Evolutionary conservation across 371 early-diverging fungal genomes (phyloP).

Genomic region (Mortierella sp.): DNA sequence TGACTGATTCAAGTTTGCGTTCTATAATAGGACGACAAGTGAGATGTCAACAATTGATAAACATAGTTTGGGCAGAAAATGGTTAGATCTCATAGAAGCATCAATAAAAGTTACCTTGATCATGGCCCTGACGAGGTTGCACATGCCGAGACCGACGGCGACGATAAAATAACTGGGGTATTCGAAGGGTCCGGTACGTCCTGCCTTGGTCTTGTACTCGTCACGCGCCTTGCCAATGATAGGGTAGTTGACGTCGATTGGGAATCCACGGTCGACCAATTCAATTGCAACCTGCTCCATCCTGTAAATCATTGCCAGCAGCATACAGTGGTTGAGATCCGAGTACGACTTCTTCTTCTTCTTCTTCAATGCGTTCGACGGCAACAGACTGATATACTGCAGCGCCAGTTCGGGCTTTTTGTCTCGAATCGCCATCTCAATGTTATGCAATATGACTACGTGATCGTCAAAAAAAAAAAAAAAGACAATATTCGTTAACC

Average conservation of each 20-base stretch:
- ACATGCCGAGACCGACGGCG: conserved; percentile 59
- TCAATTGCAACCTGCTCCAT: conserved; percentile 61
- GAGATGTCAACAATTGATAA: neutral
- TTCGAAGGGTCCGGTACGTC: conserved; percentile 54
- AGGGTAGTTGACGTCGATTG: conserved; percentile 59
- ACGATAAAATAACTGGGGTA: conserved; percentile 62
- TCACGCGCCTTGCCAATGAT: conserved; percentile 53
- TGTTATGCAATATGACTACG: conserved; percentile 54
- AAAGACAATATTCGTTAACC: neutral
- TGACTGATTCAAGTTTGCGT: conserved; percentile 60
- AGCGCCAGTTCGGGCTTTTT: conserved; percentile 55
- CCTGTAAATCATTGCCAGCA: conserved; percentile 59
- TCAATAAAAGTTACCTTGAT: conserved; percentile 50
- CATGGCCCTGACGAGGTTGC: conserved; percentile 57
- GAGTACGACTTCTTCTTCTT: conserved; percentile 57
- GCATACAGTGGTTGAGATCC: conserved; percentile 56
- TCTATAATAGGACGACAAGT: conserved; percentile 16
- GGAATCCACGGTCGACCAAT: conserved; percentile 60
- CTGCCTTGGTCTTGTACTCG: conserved; percentile 47
- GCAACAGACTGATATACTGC: conserved; percentile 54
- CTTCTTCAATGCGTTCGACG: conserved; percentile 50
- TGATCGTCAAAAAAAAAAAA: neutral
- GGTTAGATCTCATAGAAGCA: neutral
- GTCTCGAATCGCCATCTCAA: conserved; percentile 58
- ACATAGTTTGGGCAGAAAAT: neutral